Conservation (phyloP, 257 asterid species). For the Jacaranda copaia region DNA sequence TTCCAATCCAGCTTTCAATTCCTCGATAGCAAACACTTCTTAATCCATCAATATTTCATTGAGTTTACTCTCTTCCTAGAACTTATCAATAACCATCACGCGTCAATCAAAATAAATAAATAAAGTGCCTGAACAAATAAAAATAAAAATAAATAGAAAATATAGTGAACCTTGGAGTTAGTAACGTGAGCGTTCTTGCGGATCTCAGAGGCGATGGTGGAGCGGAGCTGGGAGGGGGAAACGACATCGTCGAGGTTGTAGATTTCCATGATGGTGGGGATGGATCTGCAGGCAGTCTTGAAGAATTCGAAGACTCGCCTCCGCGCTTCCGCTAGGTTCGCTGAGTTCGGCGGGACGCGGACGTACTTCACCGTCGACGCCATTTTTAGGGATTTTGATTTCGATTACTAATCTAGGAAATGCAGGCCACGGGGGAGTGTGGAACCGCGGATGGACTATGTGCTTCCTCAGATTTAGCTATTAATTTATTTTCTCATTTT, state of each 20-base stretch:
- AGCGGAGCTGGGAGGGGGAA: slow-evolving; percentile 73
- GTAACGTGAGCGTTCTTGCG: slow-evolving; percentile 78
- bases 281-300: slow-evolving; percentile 86
- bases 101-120: not conserved
- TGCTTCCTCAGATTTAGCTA: not conserved
- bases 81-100: not conserved
- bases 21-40: slow-evolving; percentile 2
- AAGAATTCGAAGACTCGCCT: slow-evolving; percentile 79
- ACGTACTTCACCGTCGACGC: slow-evolving; percentile 63
- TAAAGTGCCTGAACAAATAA: not conserved
- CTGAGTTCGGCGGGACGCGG: slow-evolving; percentile 83
- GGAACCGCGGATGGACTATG: not conserved
- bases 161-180: slow-evolving; percentile 70
- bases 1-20: not conserved
- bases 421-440: slow-evolving; percentile 12
- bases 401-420: slow-evolving; percentile 5
- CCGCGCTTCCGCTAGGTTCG: slow-evolving; percentile 73
- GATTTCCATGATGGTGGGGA: slow-evolving; percentile 80
- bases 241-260: slow-evolving; percentile 79
- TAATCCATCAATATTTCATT: not conserved
- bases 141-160: not conserved
- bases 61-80: not conserved
- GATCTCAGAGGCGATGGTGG: slow-evolving; percentile 68
- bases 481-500: not conserved
- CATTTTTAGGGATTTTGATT: slow-evolving; percentile 35